Conservation (phyloP, 148 eudicot species). For the Silene conica region DNA sequence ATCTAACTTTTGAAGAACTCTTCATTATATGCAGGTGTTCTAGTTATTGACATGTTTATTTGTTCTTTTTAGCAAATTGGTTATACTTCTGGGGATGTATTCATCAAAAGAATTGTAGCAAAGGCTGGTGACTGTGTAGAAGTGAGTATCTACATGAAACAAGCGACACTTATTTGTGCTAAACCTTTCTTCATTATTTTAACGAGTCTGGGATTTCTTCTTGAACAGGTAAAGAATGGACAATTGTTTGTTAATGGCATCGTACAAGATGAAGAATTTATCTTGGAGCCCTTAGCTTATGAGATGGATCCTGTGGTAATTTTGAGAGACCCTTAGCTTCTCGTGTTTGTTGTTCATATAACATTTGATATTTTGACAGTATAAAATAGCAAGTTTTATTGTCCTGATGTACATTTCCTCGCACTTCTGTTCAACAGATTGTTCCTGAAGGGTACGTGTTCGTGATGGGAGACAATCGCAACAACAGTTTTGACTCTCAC, state of each 20-base stretch:
- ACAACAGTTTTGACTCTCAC: conserved; percentile 89
- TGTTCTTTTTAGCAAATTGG: conserved; percentile 50
- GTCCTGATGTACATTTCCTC: conserved; percentile 5
- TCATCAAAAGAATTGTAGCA: conserved; percentile 83
- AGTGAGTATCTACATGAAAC: conserved; percentile 35
- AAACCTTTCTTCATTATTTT: not conserved
- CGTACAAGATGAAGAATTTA: conserved; percentile 69
- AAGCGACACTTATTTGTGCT: not conserved
- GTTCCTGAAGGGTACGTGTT: conserved; percentile 87
- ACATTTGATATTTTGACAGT: not conserved
- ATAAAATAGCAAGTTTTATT: not conserved
- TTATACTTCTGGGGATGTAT: conserved; percentile 57
- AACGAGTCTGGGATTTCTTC: not conserved
- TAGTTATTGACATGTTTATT: not conserved
- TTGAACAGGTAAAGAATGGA: conserved; percentile 66
- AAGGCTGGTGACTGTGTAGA: conserved; percentile 79
- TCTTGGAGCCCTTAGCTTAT: conserved; percentile 79
- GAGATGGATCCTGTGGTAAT: conserved; percentile 77
- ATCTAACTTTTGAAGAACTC: not conserved
- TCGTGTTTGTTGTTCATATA: not conserved
- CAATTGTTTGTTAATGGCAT: conserved; percentile 62
- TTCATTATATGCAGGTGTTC: not conserved
- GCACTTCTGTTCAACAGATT: conserved; percentile 38
- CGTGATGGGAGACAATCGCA: conserved; percentile 97
- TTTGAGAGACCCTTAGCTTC: not conserved